A percentile compares a stretch with the other conserved stretches of the same genome.
These are phyloP conservation scores for Rhododendron henanense DNA, from an alignment of 148 eudicot genomes.

Conservation along the genomic window DNA sequence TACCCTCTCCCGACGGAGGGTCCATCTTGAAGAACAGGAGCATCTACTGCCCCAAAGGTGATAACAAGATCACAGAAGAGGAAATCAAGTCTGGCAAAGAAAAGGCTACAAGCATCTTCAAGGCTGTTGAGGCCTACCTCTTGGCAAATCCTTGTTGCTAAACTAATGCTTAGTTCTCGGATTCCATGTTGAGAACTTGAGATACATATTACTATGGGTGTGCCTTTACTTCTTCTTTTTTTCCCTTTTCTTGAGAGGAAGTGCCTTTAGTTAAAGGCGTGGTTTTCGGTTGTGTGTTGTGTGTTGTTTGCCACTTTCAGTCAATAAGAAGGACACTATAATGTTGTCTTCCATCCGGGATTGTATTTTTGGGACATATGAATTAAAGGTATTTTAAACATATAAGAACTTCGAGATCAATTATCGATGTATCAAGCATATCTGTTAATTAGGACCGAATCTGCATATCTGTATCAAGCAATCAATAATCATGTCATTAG, in stretches of 20 bases:
- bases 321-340: not conserved
- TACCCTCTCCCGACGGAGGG: conserved; percentile 9
- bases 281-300: not conserved
- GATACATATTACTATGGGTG: not conserved
- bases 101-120: conserved; percentile 6
- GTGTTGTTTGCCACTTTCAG: not conserved
- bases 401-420: too few species aligned
- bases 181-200: not conserved
- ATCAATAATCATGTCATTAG: too few species aligned
- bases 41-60: conserved; percentile 4
- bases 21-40: not conserved
- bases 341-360: too few species aligned
- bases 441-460: too few species aligned
- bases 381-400: too few species aligned
- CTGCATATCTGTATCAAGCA: too few species aligned
- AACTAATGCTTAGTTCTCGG: not conserved
- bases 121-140: conserved; percentile 21
- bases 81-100: conserved; percentile 12
- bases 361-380: too few species aligned
- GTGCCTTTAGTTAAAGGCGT: not conserved
- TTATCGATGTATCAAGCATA: too few species aligned
- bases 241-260: not conserved
- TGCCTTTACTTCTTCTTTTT: not conserved
- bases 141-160: conserved; percentile 17
- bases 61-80: too few species aligned